These are phyloP conservation scores for Hymenoscyphus infarciens DNA, from an alignment of 2,329 filamentous ascomycete species.

Conservation along the genomic window DNA sequence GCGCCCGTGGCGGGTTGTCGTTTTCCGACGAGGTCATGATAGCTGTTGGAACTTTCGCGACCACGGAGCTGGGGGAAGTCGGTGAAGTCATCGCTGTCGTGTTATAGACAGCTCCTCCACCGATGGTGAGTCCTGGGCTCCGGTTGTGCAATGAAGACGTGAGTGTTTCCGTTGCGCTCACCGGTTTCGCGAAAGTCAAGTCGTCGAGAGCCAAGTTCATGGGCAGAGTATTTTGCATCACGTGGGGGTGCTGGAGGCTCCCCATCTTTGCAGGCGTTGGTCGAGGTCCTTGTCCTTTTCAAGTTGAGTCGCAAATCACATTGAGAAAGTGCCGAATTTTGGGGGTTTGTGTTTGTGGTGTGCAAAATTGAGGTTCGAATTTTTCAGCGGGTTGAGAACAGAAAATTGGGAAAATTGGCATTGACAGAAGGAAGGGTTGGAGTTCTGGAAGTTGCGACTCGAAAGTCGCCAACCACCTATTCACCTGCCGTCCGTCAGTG, in stretches of 20 bases:
- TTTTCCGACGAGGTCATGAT: constrained; percentile 4
- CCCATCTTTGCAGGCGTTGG: neutral
- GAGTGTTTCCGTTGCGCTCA: constrained; percentile 1
- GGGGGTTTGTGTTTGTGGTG: neutral
- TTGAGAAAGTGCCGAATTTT: neutral
- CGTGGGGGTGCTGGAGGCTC: neutral
- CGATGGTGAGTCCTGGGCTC: constrained; percentile 1
- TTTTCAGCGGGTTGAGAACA: neutral
- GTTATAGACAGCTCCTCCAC: constrained; percentile 2
- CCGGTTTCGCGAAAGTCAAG: neutral
- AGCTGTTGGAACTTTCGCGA: neutral
- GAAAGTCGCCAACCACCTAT: neutral
- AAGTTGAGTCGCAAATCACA: neutral
- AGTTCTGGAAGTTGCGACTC: neutral
- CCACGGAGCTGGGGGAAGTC: constrained; percentile 3
- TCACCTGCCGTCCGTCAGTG: neutral
- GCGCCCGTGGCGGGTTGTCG: neutral
- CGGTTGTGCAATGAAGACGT: neutral
- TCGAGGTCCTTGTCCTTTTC: neutral
- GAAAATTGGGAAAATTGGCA: neutral
- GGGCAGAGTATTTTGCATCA: constrained; percentile 3
- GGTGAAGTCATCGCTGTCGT: constrained; percentile 3
- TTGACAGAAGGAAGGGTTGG: neutral
- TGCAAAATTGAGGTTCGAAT: neutral
- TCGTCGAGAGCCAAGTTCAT: constrained; percentile 4